Evolutionary conservation across 2,329 filamentous ascomycete genomes (phyloP).

Genomic region (Pseudogymnoascus sp.): DNA sequence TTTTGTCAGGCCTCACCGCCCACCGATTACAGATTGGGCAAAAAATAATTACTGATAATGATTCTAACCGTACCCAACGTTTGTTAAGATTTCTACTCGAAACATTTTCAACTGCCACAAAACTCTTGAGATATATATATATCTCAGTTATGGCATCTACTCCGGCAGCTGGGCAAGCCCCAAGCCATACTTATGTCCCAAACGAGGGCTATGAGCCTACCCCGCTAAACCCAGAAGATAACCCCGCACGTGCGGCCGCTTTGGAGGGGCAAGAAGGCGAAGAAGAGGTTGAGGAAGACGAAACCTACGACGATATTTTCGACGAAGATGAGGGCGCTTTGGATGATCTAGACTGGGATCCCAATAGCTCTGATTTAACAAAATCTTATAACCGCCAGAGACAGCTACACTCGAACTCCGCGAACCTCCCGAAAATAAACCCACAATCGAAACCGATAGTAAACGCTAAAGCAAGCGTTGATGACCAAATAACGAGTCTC

Average conservation of each 20-base stretch:
- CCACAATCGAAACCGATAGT: constrained; percentile 62
- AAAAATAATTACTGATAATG: constrained; percentile 9
- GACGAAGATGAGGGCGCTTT: constrained; percentile 56
- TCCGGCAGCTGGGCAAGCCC: constrained; percentile 36
- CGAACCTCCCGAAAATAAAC: constrained; percentile 57
- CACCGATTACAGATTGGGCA: constrained; percentile 9
- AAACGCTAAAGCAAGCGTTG: constrained; percentile 70
- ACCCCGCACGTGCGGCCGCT: constrained; percentile 22
- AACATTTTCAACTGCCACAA: neutral
- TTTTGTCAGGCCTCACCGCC: constrained; percentile 9
- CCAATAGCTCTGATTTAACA: constrained; percentile 60
- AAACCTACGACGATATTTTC: constrained; percentile 38
- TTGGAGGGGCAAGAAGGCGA: constrained; percentile 25
- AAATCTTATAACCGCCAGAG: constrained; percentile 80
- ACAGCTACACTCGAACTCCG: constrained; percentile 45
- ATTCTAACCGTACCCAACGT: neutral
- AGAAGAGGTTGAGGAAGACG: constrained; percentile 30
- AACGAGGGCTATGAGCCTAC: constrained; percentile 39
- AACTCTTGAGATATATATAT: neutral
- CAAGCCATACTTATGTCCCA: constrained; percentile 39
- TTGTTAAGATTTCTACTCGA: neutral
- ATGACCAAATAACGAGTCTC: constrained; percentile 81
- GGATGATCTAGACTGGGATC: constrained; percentile 46
- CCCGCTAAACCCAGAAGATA: constrained; percentile 26
- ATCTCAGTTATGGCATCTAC: constrained; percentile 12